phyloP scores from a whole-genome alignment of 2,329 filamentous ascomycete species.

The Aspergillus fructus region DNA sequence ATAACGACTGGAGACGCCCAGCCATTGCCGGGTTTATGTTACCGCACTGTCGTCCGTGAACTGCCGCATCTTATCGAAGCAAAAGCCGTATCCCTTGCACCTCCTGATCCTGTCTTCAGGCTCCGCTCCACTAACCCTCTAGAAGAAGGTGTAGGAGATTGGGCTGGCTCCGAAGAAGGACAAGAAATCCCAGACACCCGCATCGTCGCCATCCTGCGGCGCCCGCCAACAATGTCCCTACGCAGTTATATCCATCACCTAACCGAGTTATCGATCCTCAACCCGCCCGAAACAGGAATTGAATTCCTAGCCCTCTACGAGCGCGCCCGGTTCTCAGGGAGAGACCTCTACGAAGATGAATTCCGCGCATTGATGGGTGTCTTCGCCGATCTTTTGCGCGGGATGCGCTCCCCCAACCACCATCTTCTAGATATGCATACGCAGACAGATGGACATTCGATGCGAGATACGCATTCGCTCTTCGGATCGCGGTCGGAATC shows the following conservation, averaged over 20 bases:
- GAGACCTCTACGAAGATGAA: slow-evolving; percentile 64
- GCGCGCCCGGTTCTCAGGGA: slow-evolving; percentile 75
- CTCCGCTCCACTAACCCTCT: slow-evolving; percentile 28
- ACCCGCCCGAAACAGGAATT: slow-evolving; percentile 49
- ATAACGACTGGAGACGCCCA: not conserved
- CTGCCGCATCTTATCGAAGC: slow-evolving; percentile 89
- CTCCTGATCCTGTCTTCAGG: slow-evolving; percentile 49
- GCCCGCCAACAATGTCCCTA: slow-evolving; percentile 69
- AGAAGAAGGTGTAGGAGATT: slow-evolving; percentile 20
- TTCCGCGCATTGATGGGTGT: slow-evolving; percentile 80
- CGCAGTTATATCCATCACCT: slow-evolving; percentile 77
- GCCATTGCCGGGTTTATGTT: slow-evolving; percentile 74
- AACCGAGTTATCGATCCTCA: slow-evolving; percentile 63
- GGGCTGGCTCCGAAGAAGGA: not conserved
- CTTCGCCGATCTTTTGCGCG: slow-evolving; percentile 76
- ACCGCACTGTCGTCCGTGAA: slow-evolving; percentile 76
- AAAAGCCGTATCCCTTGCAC: slow-evolving; percentile 83
- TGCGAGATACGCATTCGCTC: not conserved
- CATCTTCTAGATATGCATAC: slow-evolving; percentile 38
- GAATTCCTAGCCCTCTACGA: slow-evolving; percentile 78
- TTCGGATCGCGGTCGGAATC: slow-evolving; percentile 24
- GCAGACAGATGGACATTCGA: slow-evolving; percentile 16
- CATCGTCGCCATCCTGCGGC: slow-evolving; percentile 69
- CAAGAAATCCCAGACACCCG: slow-evolving; percentile 60
- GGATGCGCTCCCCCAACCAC: slow-evolving; percentile 65